Conservation (phyloP, 371 early-diverging fungal genomes). For the Vairimorpha ceranae region DNA sequence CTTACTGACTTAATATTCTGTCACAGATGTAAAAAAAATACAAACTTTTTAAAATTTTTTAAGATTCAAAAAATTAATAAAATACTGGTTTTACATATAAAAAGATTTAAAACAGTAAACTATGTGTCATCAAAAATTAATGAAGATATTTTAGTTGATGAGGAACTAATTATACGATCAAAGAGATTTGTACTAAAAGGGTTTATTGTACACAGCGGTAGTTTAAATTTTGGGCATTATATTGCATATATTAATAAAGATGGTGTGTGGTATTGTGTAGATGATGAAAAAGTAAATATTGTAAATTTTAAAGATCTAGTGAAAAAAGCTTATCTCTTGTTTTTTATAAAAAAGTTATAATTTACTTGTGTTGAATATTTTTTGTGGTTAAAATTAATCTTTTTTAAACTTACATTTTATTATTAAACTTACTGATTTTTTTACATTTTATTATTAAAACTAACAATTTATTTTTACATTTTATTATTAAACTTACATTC, state of each 20-base stretch:
- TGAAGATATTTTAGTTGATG: conserved; percentile 22
- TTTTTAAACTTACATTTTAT: too few species aligned
- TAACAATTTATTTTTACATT: too few species aligned
- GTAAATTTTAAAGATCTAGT: neutral
- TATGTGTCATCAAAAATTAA: conserved; percentile 25
- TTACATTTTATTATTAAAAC: too few species aligned
- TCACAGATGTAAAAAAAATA: conserved; percentile 7
- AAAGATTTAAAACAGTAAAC: conserved; percentile 34
- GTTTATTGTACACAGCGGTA: conserved; percentile 44
- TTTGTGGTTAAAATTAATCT: too few species aligned
- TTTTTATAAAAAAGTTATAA: neutral
- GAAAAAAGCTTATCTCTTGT: neutral
- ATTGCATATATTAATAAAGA: conserved; percentile 32
- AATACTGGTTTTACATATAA: conserved; percentile 44
- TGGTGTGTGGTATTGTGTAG: conserved; percentile 41
- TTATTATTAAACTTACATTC: too few species aligned
- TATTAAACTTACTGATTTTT: too few species aligned
- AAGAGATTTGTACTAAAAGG: conserved; percentile 23
- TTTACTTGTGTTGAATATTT: too few species aligned
- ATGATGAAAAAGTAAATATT: conserved; percentile 30
- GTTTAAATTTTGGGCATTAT: conserved; percentile 50
- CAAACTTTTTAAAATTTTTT: conserved; percentile 17
- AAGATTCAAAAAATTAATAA: conserved; percentile 17
- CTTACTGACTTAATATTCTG: neutral
- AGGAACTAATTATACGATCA: conserved; percentile 2